Percentiles rank a stretch among this genome's conserved stretches.
These are phyloP conservation scores for Neonothopanus nambi DNA, from an alignment of 1,284 basidiomycete species.

Conservation along the genomic window DNA sequence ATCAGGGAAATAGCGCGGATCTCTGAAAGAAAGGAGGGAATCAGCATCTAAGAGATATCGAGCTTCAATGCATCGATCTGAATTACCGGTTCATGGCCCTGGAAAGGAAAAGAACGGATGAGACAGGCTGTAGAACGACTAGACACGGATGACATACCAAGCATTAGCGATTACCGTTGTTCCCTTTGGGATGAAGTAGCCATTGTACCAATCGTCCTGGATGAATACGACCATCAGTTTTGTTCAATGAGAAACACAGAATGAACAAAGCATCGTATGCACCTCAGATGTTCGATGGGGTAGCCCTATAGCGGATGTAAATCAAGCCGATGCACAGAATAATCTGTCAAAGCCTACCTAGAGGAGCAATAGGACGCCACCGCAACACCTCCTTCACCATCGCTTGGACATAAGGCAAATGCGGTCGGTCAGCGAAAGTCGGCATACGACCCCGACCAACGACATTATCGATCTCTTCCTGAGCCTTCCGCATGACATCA, in stretches of 20 bases:
- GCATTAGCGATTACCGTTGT: conserved; percentile 20
- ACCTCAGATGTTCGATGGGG: conserved; percentile 2
- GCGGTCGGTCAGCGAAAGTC: conserved; percentile 14
- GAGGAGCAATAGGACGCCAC: conserved; percentile 13
- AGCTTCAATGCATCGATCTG: too few relatives aligned
- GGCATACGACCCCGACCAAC: conserved; percentile 21
- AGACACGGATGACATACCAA: conserved; percentile 11
- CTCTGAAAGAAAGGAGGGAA: too few relatives aligned
- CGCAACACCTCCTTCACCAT: conserved; percentile 16
- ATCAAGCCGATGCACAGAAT: not conserved
- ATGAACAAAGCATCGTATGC: not conserved
- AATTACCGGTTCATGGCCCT: too few relatives aligned
- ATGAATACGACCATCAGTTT: not conserved
- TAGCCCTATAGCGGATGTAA: conserved; percentile 30
- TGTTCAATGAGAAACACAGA: not conserved
- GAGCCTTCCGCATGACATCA: conserved; percentile 16
- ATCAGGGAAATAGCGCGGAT: too few relatives aligned
- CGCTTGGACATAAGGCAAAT: conserved; percentile 8
- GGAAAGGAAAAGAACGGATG: too few relatives aligned
- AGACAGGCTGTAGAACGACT: too few relatives aligned
- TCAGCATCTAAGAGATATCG: too few relatives aligned
- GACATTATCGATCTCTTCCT: conserved; percentile 25
- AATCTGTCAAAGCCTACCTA: conserved; percentile 11
- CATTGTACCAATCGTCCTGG: conserved; percentile 20
- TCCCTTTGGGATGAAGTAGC: conserved; percentile 17